Evolutionary conservation across 2,329 filamentous ascomycete species (phyloP).

Genomic region (Curvularia sp.): DNA sequence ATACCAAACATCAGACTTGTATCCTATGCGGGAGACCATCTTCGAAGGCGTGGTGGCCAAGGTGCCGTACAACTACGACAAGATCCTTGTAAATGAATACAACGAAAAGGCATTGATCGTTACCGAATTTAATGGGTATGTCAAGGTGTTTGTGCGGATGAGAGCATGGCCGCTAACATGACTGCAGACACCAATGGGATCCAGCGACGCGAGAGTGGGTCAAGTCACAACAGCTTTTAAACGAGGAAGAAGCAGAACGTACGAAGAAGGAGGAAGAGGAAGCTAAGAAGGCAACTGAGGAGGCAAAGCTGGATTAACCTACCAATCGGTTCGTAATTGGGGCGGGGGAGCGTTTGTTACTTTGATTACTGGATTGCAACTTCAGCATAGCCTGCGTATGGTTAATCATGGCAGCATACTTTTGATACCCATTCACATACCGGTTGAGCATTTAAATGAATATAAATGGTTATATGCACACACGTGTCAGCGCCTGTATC

Average conservation of each 20-base stretch:
- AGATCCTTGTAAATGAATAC: constrained; percentile 71
- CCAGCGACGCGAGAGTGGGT: constrained; percentile 67
- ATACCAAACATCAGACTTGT: constrained; percentile 75
- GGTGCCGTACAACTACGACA: constrained; percentile 73
- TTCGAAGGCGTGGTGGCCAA: constrained; percentile 77
- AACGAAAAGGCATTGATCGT: constrained; percentile 65
- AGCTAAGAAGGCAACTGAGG: constrained; percentile 18
- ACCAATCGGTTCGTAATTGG: constrained; percentile 28
- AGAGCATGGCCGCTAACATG: constrained; percentile 11
- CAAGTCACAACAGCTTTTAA: constrained; percentile 44
- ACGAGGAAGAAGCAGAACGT: constrained; percentile 14
- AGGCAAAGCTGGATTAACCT: constrained; percentile 30
- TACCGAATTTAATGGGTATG: constrained; percentile 68
- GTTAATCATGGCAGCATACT: constrained; percentile 4
- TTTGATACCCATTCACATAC: constrained; percentile 32
- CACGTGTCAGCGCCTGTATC: background rate
- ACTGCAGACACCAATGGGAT: constrained; percentile 66
- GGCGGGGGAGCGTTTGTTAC: background rate
- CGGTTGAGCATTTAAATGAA: background rate
- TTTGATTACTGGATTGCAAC: constrained; percentile 11
- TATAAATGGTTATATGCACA: background rate
- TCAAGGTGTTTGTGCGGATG: background rate
- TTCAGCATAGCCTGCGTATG: constrained; percentile 7
- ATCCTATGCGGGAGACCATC: constrained; percentile 74
- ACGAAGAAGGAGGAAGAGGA: constrained; percentile 23